Base-by-base conservation (phyloP, 805 yeast species). In the Yueomyces sinensis region DNA sequence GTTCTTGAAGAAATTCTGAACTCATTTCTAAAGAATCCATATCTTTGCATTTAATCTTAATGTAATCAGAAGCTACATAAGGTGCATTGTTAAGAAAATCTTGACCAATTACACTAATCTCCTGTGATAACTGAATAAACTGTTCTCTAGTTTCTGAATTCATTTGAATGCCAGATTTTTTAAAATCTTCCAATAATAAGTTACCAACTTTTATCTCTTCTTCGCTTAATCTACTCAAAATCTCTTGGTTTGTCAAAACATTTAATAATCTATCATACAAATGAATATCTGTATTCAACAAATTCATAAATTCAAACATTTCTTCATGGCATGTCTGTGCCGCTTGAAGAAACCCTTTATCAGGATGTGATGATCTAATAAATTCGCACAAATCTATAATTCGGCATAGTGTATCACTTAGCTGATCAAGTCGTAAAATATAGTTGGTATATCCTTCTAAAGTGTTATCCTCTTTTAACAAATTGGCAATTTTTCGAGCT, bases 331-430 rank as follows among this genome's bases (percentile, higher is more conserved):
- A 80, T 30, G 70, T 67, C 49, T 89, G 94, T 1, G 98, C 95
- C 2, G 86, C 87, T 28, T 65, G 66, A 9, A 80, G 66, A 67
- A 82, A 84, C 14, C 62, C 56, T 33, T 62, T 62, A 42, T 76
- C 70, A 1, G 97, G 96, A 52, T 89, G 97, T 1, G 79, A 76
- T 17, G 84, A 86, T 32, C 97, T 63, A 20, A 91, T 74, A 59
- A 89, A 89, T 46, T 87, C 97, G 27, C 95, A 89, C 33, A 89
- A 68, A 56, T 91, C 98, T 29, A 91, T 87, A 5, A 84, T 96
- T 37, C 94, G 72, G 52, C 98, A 91, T 22, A 91, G 58, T 20
- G 80, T 71, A 51, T 91, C 97, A 48, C 94, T 81, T 28, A 91
- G 59, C 43, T 84, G 73, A 52, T 91, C 98, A 42, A 91, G 61